Evolutionary conservation across 1,284 basidiomycete genomes (phyloP).

Genomic region (Cutaneotrichosporon sp.): DNA sequence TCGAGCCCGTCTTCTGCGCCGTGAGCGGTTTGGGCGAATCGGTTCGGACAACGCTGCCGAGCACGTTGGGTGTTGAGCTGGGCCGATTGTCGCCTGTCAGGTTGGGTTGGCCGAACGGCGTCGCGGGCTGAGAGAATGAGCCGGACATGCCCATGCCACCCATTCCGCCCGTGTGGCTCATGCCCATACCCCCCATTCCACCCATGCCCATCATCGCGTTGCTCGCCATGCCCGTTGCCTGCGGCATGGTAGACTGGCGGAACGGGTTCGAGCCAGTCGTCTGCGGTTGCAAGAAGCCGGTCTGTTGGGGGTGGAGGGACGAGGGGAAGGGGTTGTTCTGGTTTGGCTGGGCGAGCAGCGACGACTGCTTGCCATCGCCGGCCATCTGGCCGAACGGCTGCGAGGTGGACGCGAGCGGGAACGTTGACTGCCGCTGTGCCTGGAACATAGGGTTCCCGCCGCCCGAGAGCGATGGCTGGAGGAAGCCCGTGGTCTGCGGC

Average conservation of each 20-base stretch:
- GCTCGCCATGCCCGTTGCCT: conserved; percentile 15
- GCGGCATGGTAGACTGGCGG: conserved; percentile 55
- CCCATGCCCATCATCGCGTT: conserved; percentile 19
- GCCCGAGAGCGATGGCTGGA: conserved; percentile 54
- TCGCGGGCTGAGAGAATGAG: conserved; percentile 47
- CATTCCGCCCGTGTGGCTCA: not conserved
- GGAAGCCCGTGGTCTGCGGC: conserved; percentile 14
- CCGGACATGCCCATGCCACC: conserved; percentile 3
- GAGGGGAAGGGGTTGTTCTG: conserved; percentile 19
- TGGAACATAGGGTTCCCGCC: conserved; percentile 69
- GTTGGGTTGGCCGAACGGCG: conserved; percentile 58
- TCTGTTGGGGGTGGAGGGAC: conserved; percentile 54
- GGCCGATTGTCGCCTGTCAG: not conserved
- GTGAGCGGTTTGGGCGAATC: conserved; percentile 62
- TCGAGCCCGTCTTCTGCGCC: conserved; percentile 87
- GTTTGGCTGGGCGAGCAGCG: conserved; percentile 18
- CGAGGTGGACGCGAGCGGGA: not conserved
- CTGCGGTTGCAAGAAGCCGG: conserved; percentile 55
- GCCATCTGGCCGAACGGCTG: conserved; percentile 6
- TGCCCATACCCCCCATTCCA: not conserved
- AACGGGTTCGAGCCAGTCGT: conserved; percentile 64
- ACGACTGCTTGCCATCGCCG: conserved; percentile 53
- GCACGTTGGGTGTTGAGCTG: conserved; percentile 16
- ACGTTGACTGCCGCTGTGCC: conserved; percentile 38
- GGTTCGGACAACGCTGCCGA: conserved; percentile 27